Conservation (phyloP, 805 yeast species). For the Zygoascus tannicola region DNA sequence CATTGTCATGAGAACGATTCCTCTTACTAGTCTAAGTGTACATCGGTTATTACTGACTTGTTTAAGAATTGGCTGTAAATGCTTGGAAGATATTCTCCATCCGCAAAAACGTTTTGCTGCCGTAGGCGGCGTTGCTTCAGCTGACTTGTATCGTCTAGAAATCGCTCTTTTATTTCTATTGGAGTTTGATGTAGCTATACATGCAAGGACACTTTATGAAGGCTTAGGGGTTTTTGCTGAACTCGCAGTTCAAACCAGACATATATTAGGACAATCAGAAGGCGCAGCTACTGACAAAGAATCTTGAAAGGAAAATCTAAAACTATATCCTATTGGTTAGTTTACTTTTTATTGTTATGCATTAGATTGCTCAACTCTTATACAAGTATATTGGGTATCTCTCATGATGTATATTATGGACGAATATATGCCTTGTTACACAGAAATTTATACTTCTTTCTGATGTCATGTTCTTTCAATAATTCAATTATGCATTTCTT, state of each 20-base stretch:
- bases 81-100: conserved; percentile 39
- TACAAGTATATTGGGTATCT: too few species aligned
- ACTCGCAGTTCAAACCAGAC: conserved; percentile 11
- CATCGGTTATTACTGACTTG: conserved; percentile 39
- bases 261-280: neutral
- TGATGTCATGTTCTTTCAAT: too few species aligned
- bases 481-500: too few species aligned
- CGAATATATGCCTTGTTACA: too few species aligned
- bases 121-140: conserved; percentile 37
- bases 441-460: too few species aligned
- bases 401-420: too few species aligned
- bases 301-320: too few species aligned
- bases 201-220: conserved; percentile 27
- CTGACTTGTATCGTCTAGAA: conserved; percentile 41
- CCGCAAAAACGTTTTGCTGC: conserved; percentile 39
- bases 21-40: conserved; percentile 30
- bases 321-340: neutral
- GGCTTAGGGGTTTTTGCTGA: conserved; percentile 23
- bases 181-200: conserved; percentile 42
- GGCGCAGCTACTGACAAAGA: too few species aligned
- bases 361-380: too few species aligned
- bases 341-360: neutral
- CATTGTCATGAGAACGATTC: conserved; percentile 23
- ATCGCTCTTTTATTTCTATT: conserved; percentile 41
- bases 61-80: conserved; percentile 37